Evolutionary conservation across 2,329 filamentous ascomycete genomes (phyloP).

Genomic region (Talaromyces islandicus): DNA sequence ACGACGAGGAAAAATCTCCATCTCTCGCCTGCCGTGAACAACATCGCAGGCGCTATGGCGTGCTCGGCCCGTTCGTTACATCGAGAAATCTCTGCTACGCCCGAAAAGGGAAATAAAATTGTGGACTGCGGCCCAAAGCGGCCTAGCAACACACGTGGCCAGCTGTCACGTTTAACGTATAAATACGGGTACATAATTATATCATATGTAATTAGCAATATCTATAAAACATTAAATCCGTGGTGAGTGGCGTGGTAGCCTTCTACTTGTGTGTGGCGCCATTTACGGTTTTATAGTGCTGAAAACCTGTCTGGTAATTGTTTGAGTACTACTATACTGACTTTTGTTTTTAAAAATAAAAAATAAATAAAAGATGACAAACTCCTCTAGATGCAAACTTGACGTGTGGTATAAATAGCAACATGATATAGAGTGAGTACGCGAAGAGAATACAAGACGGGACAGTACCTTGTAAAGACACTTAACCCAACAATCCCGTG

Average conservation of each 20-base stretch:
- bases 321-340: not conserved
- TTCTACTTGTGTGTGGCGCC: not conserved
- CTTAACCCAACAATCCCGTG: conserved; percentile 33
- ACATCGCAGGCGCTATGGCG: not conserved
- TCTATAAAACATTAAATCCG: not conserved
- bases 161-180: not conserved
- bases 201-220: not conserved
- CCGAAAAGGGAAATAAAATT: not conserved
- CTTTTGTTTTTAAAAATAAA: not conserved
- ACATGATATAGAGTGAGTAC: not conserved
- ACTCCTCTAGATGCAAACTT: not conserved
- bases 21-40: not conserved
- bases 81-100: not conserved
- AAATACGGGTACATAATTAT: no score
- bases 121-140: not conserved
- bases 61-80: not conserved
- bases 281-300: not conserved
- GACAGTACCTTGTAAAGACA: conserved; percentile 13
- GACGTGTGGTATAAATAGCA: not conserved
- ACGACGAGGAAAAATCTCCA: not conserved
- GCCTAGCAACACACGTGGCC: not conserved
- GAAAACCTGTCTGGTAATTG: not conserved
- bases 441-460: conserved; percentile 12
- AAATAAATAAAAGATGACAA: no score
- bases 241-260: not conserved